These are phyloP conservation scores for Oenanthe javanica DNA, from an alignment of 140 eudicot species.

Conservation along the genomic window DNA sequence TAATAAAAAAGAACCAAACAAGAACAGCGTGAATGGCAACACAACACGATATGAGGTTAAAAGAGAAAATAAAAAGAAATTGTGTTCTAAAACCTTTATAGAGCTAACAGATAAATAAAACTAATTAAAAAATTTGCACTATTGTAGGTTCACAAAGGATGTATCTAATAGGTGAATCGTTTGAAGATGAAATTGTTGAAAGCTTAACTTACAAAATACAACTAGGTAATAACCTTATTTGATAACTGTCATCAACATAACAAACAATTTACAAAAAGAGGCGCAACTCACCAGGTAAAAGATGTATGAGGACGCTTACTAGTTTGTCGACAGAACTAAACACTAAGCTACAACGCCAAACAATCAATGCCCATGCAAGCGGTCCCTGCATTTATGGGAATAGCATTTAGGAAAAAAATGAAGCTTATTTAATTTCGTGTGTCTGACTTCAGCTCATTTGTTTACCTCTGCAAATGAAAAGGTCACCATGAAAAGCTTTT, in stretches of 20 bases:
- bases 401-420: slow-evolving; percentile 5
- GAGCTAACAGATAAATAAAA: not conserved
- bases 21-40: not conserved
- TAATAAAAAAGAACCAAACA: not conserved
- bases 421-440: not conserved
- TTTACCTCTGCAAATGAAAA: slow-evolving; percentile 98
- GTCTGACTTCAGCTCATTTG: not conserved
- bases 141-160: not conserved
- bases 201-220: not conserved
- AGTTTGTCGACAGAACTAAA: slow-evolving; percentile 89
- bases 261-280: not conserved
- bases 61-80: not conserved
- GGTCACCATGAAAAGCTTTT: slow-evolving; percentile 97
- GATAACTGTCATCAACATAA: not conserved
- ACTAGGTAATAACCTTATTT: not conserved
- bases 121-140: not conserved
- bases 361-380: slow-evolving; percentile 91
- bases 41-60: not conserved
- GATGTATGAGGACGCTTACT: slow-evolving; percentile 95
- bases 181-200: not conserved
- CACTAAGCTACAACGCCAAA: slow-evolving; percentile 96
- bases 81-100: not conserved
- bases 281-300: slow-evolving; percentile 77
- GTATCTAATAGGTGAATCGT: not conserved
- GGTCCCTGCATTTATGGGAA: slow-evolving; percentile 61